Evolutionary conservation across 2,329 filamentous ascomycete species (phyloP).

Genomic region (Aureobasidium sp.): DNA sequence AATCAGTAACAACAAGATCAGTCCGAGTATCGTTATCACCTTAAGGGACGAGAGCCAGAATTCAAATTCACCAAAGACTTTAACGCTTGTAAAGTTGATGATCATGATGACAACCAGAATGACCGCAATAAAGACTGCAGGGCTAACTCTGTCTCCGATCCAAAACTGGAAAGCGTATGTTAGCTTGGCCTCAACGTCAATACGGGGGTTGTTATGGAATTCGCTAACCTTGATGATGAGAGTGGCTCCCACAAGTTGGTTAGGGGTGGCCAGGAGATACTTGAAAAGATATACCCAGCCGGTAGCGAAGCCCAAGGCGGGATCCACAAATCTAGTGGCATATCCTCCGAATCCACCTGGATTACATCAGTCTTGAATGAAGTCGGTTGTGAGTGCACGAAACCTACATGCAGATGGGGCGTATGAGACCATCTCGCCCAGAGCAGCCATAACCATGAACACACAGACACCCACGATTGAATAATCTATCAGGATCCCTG

Average conservation of each 20-base stretch:
- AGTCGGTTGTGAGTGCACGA: no score
- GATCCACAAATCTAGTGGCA: conserved; percentile 89
- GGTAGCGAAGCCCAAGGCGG: conserved; percentile 53
- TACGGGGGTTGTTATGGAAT: no score
- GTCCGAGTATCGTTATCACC: conserved; percentile 76
- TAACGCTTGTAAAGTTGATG: conserved; percentile 85
- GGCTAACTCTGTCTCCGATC: conserved; percentile 48
- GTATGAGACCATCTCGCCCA: conserved; percentile 67
- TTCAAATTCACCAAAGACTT: conserved; percentile 83
- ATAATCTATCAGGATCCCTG: conserved; percentile 65
- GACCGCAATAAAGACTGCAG: conserved; percentile 72
- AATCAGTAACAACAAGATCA: conserved; percentile 81
- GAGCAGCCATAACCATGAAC: conserved; percentile 83
- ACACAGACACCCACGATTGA: conserved; percentile 74
- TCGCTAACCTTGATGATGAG: no score
- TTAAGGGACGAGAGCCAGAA: conserved; percentile 85
- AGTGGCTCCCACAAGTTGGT: no score
- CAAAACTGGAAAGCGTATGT: conserved; percentile 57
- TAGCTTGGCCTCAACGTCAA: no score
- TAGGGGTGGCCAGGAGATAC: conserved; percentile 56
- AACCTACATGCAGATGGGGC: no score
- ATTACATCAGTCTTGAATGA: no score
- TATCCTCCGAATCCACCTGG: conserved; percentile 64
- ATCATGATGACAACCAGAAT: conserved; percentile 70
- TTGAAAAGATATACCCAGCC: conserved; percentile 64